Base-by-base conservation (phyloP, 495 filamentous ascomycete species). In the Aspergillus coremiiformis region DNA sequence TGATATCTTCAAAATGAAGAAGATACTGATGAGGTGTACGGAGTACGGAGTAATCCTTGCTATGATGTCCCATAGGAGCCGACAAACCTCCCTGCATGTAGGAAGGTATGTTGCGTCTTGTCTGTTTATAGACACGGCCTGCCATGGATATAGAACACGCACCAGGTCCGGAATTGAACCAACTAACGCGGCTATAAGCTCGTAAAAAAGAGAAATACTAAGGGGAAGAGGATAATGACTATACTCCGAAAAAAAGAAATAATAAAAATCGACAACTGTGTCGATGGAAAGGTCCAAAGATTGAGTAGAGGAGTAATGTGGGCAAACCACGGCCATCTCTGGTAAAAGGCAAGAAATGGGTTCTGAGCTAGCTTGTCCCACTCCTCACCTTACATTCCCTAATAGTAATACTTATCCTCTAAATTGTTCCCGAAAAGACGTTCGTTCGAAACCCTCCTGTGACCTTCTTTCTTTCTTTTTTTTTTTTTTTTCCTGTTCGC, bases 271-370 rank as follows among this genome's bases (percentile, higher is more conserved):
- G 64, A 71, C 68, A 37, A 55, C 68, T 71, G 45, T 71, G 66
- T 70, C 62, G 65, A 59, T 54, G 44, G 56, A 57, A 55, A 21
- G 57, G 71, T 82, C 78, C 79, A 82, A 82, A 82, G 78, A 82
- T 80, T 82, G 60, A 58, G 51, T 55, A 80, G 68, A 69, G 76
- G 78, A 76, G 76, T 72, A 54, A 74, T 67, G 65, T 78, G 73
- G 72, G 76, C 76, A 74, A 70, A 66, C 73, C 79, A 81, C 78
- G 78, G 79, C 72, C 75, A 78, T 78, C 72, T 81, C 80, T 82
- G 79, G 79, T 82, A 82, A 82, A 82, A 82, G 79, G 79, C 79
- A 82, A 82, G 80, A 79, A 77, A 77, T 79, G 75, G 72, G 76
- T 82, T 78, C 79, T 77, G 72, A 60, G 66, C 70, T 76, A 77